Conservation (phyloP, 1,284 basidiomycete genomes). For the Trametes pubescens region DNA sequence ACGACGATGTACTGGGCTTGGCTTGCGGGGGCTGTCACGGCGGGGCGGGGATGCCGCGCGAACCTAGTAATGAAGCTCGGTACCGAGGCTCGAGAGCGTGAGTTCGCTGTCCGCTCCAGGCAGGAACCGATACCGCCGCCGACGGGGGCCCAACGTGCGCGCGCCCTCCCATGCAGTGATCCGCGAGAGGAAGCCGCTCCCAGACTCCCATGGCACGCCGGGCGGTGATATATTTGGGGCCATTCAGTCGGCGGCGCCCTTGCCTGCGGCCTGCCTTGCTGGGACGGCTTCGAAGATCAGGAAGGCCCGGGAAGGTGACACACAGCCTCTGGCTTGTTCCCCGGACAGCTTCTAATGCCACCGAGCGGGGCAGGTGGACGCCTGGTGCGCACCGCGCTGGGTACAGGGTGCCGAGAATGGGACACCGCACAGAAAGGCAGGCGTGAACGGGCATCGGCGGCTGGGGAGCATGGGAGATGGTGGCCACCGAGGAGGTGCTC, state of each 20-base stretch:
- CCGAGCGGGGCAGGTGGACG: slow-evolving; percentile 28
- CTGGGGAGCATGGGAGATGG: slow-evolving; percentile 6
- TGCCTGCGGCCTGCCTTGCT: slow-evolving; percentile 24
- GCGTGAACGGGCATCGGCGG: slow-evolving; percentile 20
- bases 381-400: slow-evolving; percentile 16
- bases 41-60: slow-evolving; percentile 3
- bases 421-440: slow-evolving; percentile 7
- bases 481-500: slow-evolving; percentile 9
- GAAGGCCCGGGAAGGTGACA: slow-evolving; percentile 29
- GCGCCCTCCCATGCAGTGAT: slow-evolving; percentile 29
- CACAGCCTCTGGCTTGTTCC: slow-evolving; percentile 37
- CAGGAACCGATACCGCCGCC: slow-evolving; percentile 19
- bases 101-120: slow-evolving; percentile 22
- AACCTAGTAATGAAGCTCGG: slow-evolving; percentile 22
- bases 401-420: slow-evolving; percentile 22
- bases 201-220: slow-evolving; percentile 27
- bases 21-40: not conserved
- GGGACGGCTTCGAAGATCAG: slow-evolving; percentile 31
- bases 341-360: slow-evolving; percentile 31
- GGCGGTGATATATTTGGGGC: slow-evolving; percentile 26
- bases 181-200: slow-evolving; percentile 30
- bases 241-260: slow-evolving; percentile 32
- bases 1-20: not conserved
- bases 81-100: slow-evolving; percentile 29
- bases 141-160: slow-evolving; percentile 21